Conservation (phyloP, 257 asterid genomes). For the Nyctanthes arbortristis region DNA sequence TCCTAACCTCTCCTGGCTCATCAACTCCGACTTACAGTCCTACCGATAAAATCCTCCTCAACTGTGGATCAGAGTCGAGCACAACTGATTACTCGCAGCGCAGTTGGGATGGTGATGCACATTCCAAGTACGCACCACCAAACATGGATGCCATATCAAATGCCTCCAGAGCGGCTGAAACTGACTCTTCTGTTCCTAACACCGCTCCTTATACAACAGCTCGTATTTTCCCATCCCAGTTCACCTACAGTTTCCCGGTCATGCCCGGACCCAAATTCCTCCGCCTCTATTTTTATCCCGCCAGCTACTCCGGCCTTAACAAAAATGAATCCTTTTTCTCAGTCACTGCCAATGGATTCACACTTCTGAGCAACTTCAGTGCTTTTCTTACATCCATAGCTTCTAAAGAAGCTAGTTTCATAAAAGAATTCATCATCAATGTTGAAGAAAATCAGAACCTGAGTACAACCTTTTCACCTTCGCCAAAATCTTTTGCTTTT, state of each 20-base stretch:
- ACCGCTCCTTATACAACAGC: slow-evolving; percentile 30
- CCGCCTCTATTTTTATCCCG: no score
- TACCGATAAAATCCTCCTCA: slow-evolving; percentile 27
- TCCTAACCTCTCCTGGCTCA: background rate
- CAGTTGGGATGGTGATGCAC: slow-evolving; percentile 27
- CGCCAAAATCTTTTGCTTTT: slow-evolving; percentile 32
- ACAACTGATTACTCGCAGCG: slow-evolving; percentile 2
- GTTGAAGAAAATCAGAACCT: no score
- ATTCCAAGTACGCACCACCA: slow-evolving; percentile 11
- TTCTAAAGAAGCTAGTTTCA: background rate
- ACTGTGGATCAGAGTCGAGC: slow-evolving; percentile 26
- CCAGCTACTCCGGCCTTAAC: no score
- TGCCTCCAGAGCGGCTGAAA: slow-evolving; percentile 17
- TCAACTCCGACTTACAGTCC: slow-evolving; percentile 10
- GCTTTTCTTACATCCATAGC: slow-evolving; percentile 14
- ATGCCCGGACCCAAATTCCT: no score
- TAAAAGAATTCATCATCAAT: no score
- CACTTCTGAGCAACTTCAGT: no score
- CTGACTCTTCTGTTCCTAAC: slow-evolving; percentile 9
- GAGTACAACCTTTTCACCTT: no score
- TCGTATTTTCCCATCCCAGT: slow-evolving; percentile 24
- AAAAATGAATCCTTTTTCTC: no score
- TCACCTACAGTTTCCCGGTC: no score
- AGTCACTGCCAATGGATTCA: no score
- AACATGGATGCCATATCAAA: background rate